Evolutionary conservation across 106 monocot species (phyloP).

Genomic region (Acorus gramineus): DNA sequence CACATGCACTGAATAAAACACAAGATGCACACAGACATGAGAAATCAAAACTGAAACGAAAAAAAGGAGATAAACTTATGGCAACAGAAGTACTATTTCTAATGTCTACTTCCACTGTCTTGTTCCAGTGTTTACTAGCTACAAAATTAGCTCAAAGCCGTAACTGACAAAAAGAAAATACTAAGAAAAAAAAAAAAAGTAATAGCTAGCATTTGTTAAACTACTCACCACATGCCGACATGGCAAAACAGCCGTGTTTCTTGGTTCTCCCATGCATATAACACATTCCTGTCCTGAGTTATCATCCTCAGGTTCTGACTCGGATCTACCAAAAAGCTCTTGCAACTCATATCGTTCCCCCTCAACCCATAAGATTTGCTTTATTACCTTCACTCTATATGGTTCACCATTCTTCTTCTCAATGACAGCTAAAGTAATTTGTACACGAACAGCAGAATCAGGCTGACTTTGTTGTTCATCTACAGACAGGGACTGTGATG

Average conservation of each 20-base stretch:
- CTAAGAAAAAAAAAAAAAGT: neutral
- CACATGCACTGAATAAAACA: slow-evolving; percentile 77
- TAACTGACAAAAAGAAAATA: too few species aligned
- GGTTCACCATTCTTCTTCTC: slow-evolving; percentile 33
- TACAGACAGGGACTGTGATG: slow-evolving; percentile 2
- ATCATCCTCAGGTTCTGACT: slow-evolving; percentile 25
- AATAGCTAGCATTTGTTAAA: neutral
- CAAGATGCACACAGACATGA: neutral
- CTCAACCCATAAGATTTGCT: slow-evolving; percentile 69
- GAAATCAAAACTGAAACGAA: neutral
- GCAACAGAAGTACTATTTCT: too few species aligned
- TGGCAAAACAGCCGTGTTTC: slow-evolving; percentile 73
- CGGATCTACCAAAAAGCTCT: slow-evolving; percentile 60
- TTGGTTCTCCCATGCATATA: slow-evolving; percentile 80
- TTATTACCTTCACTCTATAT: slow-evolving; percentile 63
- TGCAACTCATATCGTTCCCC: slow-evolving; percentile 70
- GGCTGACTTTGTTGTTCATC: slow-evolving; percentile 6
- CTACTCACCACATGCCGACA: slow-evolving; percentile 89
- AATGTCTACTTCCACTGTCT: too few species aligned
- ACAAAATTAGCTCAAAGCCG: too few species aligned
- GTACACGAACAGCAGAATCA: slow-evolving; percentile 24
- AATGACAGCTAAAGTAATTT: slow-evolving; percentile 75
- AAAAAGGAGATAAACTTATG: neutral
- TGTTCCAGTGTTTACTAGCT: too few species aligned
- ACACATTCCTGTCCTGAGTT: slow-evolving; percentile 84